Evolutionary conservation across 106 monocot genomes (phyloP), one percentile per base, ranked within the genome.

Genomic region (Platanthera zijinensis): DNA sequence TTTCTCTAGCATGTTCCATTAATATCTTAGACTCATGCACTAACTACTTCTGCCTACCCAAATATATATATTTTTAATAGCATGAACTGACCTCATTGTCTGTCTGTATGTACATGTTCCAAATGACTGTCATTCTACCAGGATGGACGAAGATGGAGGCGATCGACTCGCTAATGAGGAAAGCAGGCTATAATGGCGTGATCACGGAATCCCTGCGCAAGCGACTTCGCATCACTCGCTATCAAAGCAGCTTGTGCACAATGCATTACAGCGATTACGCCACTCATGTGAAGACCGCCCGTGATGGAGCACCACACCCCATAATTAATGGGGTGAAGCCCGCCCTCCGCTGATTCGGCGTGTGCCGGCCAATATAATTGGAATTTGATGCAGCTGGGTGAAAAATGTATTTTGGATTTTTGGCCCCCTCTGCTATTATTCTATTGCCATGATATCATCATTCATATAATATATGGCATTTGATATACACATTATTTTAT

Each of bases 141-240:
- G 97, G 94, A 61, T 99, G 97, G 97, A 91, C 91, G 2, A 86
- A 99, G 77, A 52, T 90, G 48, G 91, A 94, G 71, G 85, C 97
- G 2, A 86, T 99, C 5, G 94, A 99, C 76, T 99, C 94, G 3
- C 78, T 99, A 63, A 94, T 94, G 88, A 87, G 94, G 81, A 99
- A 99, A 81, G 93, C 97, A 0, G 97, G 97, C 28, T 99, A 89
- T 63, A 83, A 90, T 69, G 91, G 94, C 8, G 53, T n/a, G 62
- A 94, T 94, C 75, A 90, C 76, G 1, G 97, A 99, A 64, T 32
- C 89, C 22, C 80, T 92, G 39, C 89, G 91, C 83, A 86, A 81
- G 79, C 81, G 72, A 47, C 48, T 99, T 52, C 81, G 51, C 14
- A 50, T 99, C 71, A 99, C 97, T 12, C 89, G 89, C 46, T 99